Percentiles rank a stretch among this genome's conserved stretches.
These are phyloP conservation scores for Yamadazyma atmosphaerica DNA, from an alignment of 1,139 yeast genomes.

Conservation along the genomic window DNA sequence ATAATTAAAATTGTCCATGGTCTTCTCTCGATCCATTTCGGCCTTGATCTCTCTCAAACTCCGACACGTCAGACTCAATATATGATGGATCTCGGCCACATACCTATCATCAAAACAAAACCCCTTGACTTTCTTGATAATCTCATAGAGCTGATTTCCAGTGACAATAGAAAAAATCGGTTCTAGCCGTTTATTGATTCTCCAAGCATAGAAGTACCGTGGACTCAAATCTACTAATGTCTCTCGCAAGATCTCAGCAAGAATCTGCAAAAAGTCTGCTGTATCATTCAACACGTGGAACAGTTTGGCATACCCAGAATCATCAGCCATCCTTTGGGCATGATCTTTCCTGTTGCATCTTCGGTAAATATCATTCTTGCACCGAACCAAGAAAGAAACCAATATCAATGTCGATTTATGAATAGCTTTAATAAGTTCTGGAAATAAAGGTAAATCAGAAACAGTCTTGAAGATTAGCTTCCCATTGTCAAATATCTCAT, in stretches of 20 bases:
- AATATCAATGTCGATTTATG: slow-evolving; percentile 21
- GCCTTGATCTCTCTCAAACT: background rate
- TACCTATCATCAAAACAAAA: slow-evolving; percentile 3
- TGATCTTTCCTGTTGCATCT: slow-evolving; percentile 1
- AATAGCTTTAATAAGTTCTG: slow-evolving; percentile 26
- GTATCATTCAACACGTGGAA: slow-evolving; percentile 4
- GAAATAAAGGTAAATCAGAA: slow-evolving; percentile 36
- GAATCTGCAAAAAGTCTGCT: slow-evolving; percentile 14
- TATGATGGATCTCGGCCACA: background rate
- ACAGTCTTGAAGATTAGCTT: slow-evolving; percentile 28
- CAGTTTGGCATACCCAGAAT: slow-evolving; percentile 1
- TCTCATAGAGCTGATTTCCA: slow-evolving; percentile 23
- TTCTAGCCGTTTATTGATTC: slow-evolving; percentile 32
- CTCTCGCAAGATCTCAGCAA: slow-evolving; percentile 22
- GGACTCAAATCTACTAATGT: slow-evolving; percentile 31
- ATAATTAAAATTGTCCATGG: background rate
- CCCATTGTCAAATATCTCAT: slow-evolving; percentile 27
- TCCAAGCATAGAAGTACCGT: slow-evolving; percentile 46
- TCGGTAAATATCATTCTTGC: slow-evolving; percentile 4
- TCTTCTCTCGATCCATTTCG: background rate
- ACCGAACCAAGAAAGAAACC: slow-evolving; percentile 9
- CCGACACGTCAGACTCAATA: background rate
- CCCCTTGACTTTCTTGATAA: slow-evolving; percentile 2
- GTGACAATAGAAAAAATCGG: slow-evolving; percentile 24
- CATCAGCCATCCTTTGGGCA: background rate